These are phyloP conservation scores for Trichoderma cornu-damae DNA, from an alignment of 2,329 filamentous ascomycete species.

Conservation along the genomic window DNA sequence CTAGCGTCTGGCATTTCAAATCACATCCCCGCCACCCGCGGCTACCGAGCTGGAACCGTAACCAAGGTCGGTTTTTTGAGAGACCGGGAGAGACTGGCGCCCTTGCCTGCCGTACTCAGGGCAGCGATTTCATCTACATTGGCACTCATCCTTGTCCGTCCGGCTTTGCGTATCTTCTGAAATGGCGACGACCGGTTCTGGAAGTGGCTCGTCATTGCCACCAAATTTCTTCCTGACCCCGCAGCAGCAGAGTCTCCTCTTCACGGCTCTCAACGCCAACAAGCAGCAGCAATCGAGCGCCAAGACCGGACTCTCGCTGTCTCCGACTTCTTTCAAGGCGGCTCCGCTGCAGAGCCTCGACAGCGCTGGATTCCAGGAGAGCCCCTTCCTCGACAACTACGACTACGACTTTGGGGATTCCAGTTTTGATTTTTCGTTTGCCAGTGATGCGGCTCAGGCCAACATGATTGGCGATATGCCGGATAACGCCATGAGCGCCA, in stretches of 20 bases:
- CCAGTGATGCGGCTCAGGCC: slow-evolving; percentile 45
- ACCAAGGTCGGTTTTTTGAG: not conserved
- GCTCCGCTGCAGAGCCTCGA: slow-evolving; percentile 43
- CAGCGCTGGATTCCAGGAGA: slow-evolving; percentile 57
- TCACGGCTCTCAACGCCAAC: slow-evolving; percentile 72
- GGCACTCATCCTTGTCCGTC: not conserved
- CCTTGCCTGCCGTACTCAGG: not conserved
- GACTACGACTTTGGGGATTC: slow-evolving; percentile 73
- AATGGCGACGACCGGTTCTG: slow-evolving; percentile 49
- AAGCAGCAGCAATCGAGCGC: slow-evolving; percentile 33
- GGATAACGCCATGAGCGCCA: slow-evolving; percentile 37
- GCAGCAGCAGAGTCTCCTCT: slow-evolving; percentile 70
- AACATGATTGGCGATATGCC: slow-evolving; percentile 75
- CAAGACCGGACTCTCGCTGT: slow-evolving; percentile 35
- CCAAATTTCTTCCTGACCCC: slow-evolving; percentile 65
- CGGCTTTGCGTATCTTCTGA: slow-evolving; percentile 3
- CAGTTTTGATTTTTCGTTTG: slow-evolving; percentile 63
- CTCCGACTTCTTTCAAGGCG: slow-evolving; percentile 46
- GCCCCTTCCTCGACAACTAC: slow-evolving; percentile 73
- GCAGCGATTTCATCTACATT: not conserved
- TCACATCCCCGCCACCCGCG: slow-evolving; percentile 16
- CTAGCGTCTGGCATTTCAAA: slow-evolving; percentile 16
- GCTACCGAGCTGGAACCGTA: not conserved
- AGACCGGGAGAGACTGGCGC: not conserved
- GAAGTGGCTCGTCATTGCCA: slow-evolving; percentile 38